Evolutionary conservation across 495 filamentous ascomycete species (phyloP), one percentile per base, ranked within the genome.

Genomic region (Penicillium atrosanguineum): DNA sequence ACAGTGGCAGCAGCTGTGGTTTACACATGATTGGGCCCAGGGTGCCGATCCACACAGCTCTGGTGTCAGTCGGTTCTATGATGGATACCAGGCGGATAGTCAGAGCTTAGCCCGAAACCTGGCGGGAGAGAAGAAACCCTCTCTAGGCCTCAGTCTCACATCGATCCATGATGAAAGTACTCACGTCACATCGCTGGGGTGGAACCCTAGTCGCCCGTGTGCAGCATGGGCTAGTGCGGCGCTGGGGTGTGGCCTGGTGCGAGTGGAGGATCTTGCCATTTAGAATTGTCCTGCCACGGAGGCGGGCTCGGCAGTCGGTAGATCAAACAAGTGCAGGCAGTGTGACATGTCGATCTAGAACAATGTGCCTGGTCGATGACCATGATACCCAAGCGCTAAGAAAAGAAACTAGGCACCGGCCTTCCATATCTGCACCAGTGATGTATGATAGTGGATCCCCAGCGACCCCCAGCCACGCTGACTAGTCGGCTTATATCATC

Each of bases 181-280:
- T 3, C 79, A 78, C 40, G 70, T 87, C 39, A 79, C 78, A 23
- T 60, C 68, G 15, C 61, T 87, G 16, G 74, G 73, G n/a, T 89
- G 86, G 86, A 89, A 88, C 63, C 79, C 81, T 26, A 87, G 87
- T 67, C 59, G 78, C 43, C 50, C 59, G 4, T 83, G 70, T 65
- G 84, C 84, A 8, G 84, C 80, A 7, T 89, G 85, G 87, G 83
- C 83, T 5, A 77, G 77, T 26, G 86, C 82, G 20, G 85, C 77
- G 6, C 70, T 80, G 70, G 84, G 77, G 6, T 81, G 77, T 66
- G 86, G 86, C 12, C 64, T 89, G 52, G 58, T 88, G 26, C 78
- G 86, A 55, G 78, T 88, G n/a, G 83, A 89, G 65, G 85, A 89
- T 78, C 50, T 89, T 44, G 79, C 80, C 11, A 66, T 80, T 28